Percentiles rank a stretch among this genome's conserved stretches.
phyloP scores from a whole-genome alignment of 2,329 filamentous ascomycete species.

The Trichoderma sp. region DNA sequence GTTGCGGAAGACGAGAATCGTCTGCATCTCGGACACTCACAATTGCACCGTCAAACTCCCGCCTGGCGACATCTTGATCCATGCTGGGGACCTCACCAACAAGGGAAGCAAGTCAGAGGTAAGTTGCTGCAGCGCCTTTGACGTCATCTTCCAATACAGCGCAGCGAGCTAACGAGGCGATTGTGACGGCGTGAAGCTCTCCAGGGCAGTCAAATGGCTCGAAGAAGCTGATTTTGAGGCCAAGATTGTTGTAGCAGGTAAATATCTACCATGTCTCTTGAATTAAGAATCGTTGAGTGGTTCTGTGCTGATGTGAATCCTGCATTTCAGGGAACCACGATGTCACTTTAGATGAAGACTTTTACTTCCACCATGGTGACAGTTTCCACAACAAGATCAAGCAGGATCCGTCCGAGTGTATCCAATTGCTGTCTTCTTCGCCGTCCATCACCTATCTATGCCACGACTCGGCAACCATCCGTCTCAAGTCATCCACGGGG shows the following conservation, averaged over 20 bases:
- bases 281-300: too few relatives aligned
- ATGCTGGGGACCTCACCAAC: conserved; percentile 77
- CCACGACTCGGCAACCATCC: conserved; percentile 59
- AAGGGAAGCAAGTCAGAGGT: conserved; percentile 65
- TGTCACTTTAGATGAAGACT: conserved; percentile 67
- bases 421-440: conserved; percentile 57
- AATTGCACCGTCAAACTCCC: conserved; percentile 68
- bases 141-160: conserved; percentile 1
- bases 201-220: conserved; percentile 67
- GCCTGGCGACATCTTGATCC: conserved; percentile 72
- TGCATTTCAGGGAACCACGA: conserved; percentile 69
- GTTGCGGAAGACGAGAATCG: conserved; percentile 62
- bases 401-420: conserved; percentile 59
- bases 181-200: conserved; percentile 46
- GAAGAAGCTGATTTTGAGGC: conserved; percentile 68
- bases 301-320: neutral
- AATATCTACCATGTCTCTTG: neutral
- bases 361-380: conserved; percentile 58
- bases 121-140: conserved; percentile 14
- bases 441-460: conserved; percentile 66
- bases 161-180: neutral
- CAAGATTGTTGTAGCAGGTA: conserved; percentile 73
- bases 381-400: conserved; percentile 60
- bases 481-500: conserved; percentile 57
- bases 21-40: conserved; percentile 79